A percentile compares a stretch with the other conserved stretches of the same genome.
Conservation (phyloP, 108 stramenopile genomes). For the Cyclotella choctawhatcheeana region DNA sequence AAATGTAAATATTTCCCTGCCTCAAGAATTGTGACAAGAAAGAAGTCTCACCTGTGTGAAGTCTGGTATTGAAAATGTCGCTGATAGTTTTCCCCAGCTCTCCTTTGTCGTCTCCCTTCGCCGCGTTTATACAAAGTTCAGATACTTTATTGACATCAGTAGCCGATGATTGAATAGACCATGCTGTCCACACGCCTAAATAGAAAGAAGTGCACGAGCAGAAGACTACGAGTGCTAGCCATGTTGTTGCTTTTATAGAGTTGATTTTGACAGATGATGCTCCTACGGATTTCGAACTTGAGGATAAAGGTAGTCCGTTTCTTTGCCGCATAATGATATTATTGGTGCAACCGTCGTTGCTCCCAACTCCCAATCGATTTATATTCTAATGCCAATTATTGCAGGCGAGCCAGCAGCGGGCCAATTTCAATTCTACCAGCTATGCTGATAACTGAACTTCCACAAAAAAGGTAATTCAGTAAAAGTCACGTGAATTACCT, state of each 20-base stretch:
- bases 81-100: conserved; percentile 8
- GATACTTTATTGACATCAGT: no score
- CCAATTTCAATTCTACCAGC: no score
- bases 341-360: no score
- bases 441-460: no score
- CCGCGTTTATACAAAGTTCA: conserved; percentile 7
- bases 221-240: conserved; percentile 11
- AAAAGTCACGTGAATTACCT: no score
- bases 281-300: not conserved
- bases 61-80: not conserved
- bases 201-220: conserved; percentile 12
- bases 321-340: not conserved
- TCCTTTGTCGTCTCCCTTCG: not conserved
- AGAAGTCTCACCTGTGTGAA: conserved; percentile 18
- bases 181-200: conserved; percentile 11
- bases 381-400: no score
- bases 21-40: no score
- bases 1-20: no score
- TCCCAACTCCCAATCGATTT: no score
- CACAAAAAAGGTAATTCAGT: no score
- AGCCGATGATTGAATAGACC: not conserved
- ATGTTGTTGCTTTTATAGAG: not conserved
- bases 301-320: not conserved
- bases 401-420: no score
- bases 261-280: not conserved